These are phyloP conservation scores for Syncephalis fuscata DNA, from an alignment of 371 early-diverging fungal genomes.

Conservation along the genomic window DNA sequence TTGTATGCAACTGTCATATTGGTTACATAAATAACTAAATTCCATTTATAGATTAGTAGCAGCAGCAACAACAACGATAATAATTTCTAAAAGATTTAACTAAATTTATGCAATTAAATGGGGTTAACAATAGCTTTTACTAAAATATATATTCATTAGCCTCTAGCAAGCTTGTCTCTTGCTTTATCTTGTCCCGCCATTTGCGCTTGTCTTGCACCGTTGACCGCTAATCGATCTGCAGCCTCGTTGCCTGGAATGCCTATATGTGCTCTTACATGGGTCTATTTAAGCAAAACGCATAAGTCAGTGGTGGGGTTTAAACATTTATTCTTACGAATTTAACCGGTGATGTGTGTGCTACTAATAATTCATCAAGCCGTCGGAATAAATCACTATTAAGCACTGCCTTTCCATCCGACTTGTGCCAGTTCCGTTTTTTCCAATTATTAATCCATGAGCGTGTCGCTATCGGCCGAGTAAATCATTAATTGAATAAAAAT, in stretches of 20 bases:
- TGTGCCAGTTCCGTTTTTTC: constrained; percentile 44
- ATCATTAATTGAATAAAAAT: not conserved
- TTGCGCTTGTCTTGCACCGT: not conserved
- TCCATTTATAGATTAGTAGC: too few relatives aligned
- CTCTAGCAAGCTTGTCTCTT: too few relatives aligned
- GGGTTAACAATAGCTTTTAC: too few relatives aligned
- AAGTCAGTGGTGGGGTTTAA: not conserved
- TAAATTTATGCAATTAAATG: too few relatives aligned
- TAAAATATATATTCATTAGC: too few relatives aligned
- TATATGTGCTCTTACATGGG: not conserved
- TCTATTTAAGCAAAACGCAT: not conserved
- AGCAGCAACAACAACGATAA: too few relatives aligned
- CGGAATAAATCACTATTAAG: constrained; percentile 58
- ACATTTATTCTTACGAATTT: constrained; percentile 18
- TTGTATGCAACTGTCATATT: too few relatives aligned
- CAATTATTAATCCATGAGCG: constrained; percentile 49
- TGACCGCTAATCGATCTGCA: not conserved
- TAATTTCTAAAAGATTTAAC: too few relatives aligned
- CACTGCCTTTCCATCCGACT: constrained; percentile 27
- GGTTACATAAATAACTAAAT: too few relatives aligned
- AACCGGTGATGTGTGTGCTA: constrained; percentile 16
- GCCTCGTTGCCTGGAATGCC: not conserved
- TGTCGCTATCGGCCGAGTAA: constrained; percentile 14
- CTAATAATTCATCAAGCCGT: constrained; percentile 19
- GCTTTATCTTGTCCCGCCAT: too few relatives aligned